Evolutionary conservation across 495 filamentous ascomycete genomes (phyloP), one percentile per base, ranked within the genome.

Genomic region (Hypomontagnella monticulosa): DNA sequence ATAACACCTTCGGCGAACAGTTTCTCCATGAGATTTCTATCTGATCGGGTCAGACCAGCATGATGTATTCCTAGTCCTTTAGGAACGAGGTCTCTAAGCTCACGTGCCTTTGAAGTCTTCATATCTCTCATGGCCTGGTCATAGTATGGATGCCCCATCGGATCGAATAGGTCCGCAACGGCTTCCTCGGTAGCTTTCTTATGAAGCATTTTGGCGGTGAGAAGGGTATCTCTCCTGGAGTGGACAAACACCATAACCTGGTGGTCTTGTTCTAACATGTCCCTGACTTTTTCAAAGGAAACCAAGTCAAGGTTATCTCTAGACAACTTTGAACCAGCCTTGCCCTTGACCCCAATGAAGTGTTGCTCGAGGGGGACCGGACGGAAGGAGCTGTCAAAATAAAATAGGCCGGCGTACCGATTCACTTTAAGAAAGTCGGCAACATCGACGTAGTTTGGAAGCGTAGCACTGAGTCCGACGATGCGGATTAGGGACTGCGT

Each of bases 221-320:
- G 84, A 38, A 96, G 84, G 0, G 95, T 99, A 70, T 99, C 96
- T 74, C 96, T 95, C 18, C 95, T 85, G 2, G 93, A 96, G 73
- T 99, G 95, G 2, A 99, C 95, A 76, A 99, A 99, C 0, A 99
- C 93, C 95, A 99, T 99, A 50, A 98, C 86, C 71, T 99, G 95
- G 66, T 99, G 93, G 8, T 89, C 92, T 55, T 81, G 79, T 68
- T 90, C 85, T 8, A 98, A 81, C 95, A 97, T 97, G 41, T 90
- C 90, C 57, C 87, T 88, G n/a, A 97, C 94, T 75, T 99, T 99
- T 61, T 97, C 93, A 73, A 92, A 98, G 0, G 92, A 86, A 10
- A 89, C 88, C 23, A 78, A 78, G 69, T 99, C 95, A 53, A 99
- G 77, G 58, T 97, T 97, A 30, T 97, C 96, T 41, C 90, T 85